These are phyloP conservation scores for Verticillium isaacii DNA, from an alignment of 2,329 filamentous ascomycete genomes.

Conservation along the genomic window DNA sequence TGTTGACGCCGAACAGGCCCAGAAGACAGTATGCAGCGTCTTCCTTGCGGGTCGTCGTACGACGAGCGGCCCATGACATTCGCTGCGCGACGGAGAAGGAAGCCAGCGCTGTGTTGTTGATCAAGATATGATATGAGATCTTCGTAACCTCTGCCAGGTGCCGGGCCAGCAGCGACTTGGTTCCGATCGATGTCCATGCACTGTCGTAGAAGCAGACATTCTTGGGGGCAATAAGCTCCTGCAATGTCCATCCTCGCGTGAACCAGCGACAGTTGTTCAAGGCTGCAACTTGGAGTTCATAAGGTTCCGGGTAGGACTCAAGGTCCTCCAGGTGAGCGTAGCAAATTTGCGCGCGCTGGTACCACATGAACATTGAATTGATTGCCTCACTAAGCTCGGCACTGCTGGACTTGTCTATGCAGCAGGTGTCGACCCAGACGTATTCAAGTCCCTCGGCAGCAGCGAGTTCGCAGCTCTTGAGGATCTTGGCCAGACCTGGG, in stretches of 20 bases:
- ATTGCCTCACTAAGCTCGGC: conserved; percentile 14
- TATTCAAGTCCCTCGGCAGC: conserved; percentile 4
- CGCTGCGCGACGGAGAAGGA: conserved; percentile 7
- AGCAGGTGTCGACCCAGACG: conserved; percentile 16
- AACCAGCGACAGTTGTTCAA: conserved; percentile 22
- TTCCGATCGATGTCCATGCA: conserved; percentile 20
- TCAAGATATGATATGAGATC: background rate
- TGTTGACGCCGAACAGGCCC: conserved; percentile 26
- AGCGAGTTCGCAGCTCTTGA: conserved; percentile 3
- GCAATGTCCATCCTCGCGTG: conserved; percentile 52
- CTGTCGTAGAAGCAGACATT: conserved; percentile 22
- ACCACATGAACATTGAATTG: conserved; percentile 17
- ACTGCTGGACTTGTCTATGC: conserved; percentile 15
- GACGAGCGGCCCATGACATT: conserved; percentile 20
- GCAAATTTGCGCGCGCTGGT: conserved; percentile 20
- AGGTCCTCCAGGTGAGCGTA: conserved; percentile 14
- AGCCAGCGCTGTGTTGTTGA: background rate
- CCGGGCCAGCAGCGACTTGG: conserved; percentile 10
- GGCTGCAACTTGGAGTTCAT: background rate
- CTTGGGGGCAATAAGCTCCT: conserved; percentile 55
- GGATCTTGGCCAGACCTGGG: conserved; percentile 8
- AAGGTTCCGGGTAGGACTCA: background rate
- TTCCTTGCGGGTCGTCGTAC: conserved; percentile 22
- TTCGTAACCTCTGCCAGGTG: background rate
- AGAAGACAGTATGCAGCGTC: conserved; percentile 26